Evolutionary conservation across 305 asterid species (phyloP).

Genomic region (Withania somnifera): DNA sequence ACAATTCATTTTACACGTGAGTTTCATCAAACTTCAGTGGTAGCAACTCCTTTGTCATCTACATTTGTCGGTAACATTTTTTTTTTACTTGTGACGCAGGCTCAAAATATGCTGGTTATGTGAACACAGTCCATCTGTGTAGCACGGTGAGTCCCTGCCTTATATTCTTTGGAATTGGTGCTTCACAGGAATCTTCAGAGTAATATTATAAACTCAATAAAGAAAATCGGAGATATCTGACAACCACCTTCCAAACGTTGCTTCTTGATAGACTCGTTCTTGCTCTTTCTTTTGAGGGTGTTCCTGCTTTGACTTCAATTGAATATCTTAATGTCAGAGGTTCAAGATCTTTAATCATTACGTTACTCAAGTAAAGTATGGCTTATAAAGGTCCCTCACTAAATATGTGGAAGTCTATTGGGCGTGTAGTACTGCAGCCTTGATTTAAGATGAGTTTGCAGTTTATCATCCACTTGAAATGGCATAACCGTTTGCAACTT

Average conservation of each 20-base stretch:
- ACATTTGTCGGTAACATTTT: background rate
- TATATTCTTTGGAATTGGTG: background rate
- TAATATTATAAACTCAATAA: background rate
- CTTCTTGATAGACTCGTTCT: background rate
- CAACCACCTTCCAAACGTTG: background rate
- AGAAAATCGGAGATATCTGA: background rate
- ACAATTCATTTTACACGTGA: background rate
- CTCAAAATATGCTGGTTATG: slow-evolving; percentile 89
- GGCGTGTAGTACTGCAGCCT: background rate
- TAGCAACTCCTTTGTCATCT: background rate
- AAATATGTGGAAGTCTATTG: background rate
- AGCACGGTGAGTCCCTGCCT: slow-evolving; percentile 58
- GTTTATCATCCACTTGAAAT: too few species aligned
- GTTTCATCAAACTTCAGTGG: background rate
- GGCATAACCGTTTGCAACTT: too few species aligned
- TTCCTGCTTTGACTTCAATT: background rate
- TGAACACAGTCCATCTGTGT: slow-evolving; percentile 69
- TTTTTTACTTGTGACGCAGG: slow-evolving; percentile 36
- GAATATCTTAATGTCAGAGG: background rate
- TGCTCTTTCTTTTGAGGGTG: background rate
- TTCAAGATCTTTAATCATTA: background rate
- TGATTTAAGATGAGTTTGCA: too few species aligned
- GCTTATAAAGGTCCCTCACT: background rate
- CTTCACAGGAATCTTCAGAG: background rate
- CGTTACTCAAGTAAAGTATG: background rate